These are phyloP conservation scores for Trypanosoma vivax DNA, from an alignment of 208 protist species.

Conservation along the genomic window DNA sequence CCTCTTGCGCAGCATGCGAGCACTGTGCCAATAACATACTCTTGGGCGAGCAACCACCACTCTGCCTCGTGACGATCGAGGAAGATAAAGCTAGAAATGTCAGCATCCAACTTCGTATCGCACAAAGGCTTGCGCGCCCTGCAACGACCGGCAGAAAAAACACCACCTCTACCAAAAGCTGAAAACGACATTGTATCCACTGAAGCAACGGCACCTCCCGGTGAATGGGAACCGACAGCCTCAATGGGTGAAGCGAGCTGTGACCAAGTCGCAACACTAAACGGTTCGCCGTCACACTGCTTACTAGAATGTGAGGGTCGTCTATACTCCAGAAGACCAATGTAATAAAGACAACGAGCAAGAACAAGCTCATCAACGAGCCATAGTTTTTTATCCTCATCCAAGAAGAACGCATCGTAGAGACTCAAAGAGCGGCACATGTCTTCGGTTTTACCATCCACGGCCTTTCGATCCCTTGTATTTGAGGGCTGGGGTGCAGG, in stretches of 20 bases:
- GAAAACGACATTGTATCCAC: slow-evolving; percentile 1
- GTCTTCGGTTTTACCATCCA: background rate
- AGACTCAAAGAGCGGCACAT: slow-evolving; percentile 35
- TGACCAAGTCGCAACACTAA: background rate
- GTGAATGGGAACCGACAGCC: slow-evolving; percentile 9
- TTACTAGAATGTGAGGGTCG: slow-evolving; percentile 19
- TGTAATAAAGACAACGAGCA: slow-evolving; percentile 59
- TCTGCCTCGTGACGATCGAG: slow-evolving; percentile 46
- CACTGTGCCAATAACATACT: slow-evolving; percentile 78
- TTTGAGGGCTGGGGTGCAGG: background rate
- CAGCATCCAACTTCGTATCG: background rate
- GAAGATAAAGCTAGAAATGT: slow-evolving; percentile 28
- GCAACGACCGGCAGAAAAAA: background rate
- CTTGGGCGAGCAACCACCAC: slow-evolving; percentile 72
- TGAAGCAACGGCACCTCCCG: slow-evolving; percentile 2
- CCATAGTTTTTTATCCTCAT: slow-evolving; percentile 35
- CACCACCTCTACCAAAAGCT: too few relatives aligned
- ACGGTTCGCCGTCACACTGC: slow-evolving; percentile 10
- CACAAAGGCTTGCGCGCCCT: slow-evolving; percentile 2
- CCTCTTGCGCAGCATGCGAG: slow-evolving; percentile 48
- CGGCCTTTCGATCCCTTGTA: background rate
- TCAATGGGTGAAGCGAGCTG: slow-evolving; percentile 16
- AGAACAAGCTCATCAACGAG: slow-evolving; percentile 67
- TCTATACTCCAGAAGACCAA: slow-evolving; percentile 69
- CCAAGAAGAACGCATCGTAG: slow-evolving; percentile 65